Conservation (phyloP, 352 stramenopile species). For the Chloridella minuta region DNA sequence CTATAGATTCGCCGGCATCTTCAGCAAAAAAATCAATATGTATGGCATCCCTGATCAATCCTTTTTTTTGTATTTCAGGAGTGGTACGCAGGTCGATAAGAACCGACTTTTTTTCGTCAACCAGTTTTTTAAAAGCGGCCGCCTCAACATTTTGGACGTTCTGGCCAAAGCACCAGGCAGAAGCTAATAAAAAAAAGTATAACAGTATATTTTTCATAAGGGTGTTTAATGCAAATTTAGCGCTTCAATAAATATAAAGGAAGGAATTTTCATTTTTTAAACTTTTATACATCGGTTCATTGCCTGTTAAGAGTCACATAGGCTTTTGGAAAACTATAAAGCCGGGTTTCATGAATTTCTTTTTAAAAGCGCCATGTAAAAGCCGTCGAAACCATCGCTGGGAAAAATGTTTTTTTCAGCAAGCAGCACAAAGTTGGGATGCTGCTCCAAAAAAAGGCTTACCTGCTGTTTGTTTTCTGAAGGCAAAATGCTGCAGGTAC, state of each 20-base stretch:
- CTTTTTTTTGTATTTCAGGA: not conserved
- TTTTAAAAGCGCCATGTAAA: not conserved
- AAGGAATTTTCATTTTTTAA: too few relatives aligned
- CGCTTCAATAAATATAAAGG: too few relatives aligned
- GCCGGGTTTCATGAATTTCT: too few relatives aligned
- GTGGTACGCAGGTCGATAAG: not conserved
- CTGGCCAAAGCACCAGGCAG: not conserved
- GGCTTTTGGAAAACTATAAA: too few relatives aligned
- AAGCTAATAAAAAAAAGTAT: too few relatives aligned
- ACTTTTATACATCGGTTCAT: too few relatives aligned
- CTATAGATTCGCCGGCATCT: not conserved
- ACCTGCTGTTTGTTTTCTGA: not conserved
- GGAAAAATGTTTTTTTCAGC: not conserved
- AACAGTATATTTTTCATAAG: too few relatives aligned
- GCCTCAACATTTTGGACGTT: not conserved
- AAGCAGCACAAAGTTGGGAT: not conserved
- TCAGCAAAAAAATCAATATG: not conserved
- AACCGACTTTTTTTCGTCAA: not conserved
- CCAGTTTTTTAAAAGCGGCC: not conserved
- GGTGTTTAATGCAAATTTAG: too few relatives aligned
- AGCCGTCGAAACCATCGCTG: not conserved
- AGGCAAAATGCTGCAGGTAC: not conserved
- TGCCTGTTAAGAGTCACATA: too few relatives aligned
- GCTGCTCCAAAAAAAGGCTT: not conserved
- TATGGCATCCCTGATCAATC: not conserved